Evolutionary conservation across 2,329 filamentous ascomycete species (phyloP), one percentile per base, ranked within the genome.

Genomic region (Cladophialophora chaetospira): DNA sequence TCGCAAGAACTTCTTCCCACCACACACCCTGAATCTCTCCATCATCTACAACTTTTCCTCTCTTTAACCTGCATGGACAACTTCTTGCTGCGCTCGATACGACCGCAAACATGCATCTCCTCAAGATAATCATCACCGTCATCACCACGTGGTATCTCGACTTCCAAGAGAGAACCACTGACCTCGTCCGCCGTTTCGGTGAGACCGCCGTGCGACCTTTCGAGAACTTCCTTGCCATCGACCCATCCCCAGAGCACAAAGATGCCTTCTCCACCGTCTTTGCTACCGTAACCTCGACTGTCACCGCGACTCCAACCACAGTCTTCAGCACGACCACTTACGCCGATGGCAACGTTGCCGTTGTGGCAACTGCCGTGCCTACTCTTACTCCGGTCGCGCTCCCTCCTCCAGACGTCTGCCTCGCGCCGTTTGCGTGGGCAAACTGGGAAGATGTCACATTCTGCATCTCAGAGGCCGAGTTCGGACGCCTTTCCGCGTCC

Each of bases 191-290:
- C 33, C 23, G 21, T n/a, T 49, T 49, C 46, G 4, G 23, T 5
- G n/a, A 49, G 17, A 33, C 21, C 13, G 10, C 33, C 36, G 10
- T 40, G 3, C 36, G 23, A 15, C 46, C 46, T 26, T 49, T 49
- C 19, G 10, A 36, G 10, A 38, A 23, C n/a, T 23, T 49, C 46
- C 46, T 49, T 29, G 46, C 46, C 46, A 49, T 49, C 19, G 46
- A 28, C 19, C 17, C 46, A 17, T 9, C 46, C 11, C n/a, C n/a
- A n/a, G n/a, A n/a, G n/a, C n/a, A n/a, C n/a, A n/a, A n/a, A n/a
- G n/a, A n/a, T n/a, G n/a, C 40, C 40, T 23, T 10, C 40, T 26
- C 8, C 42, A 23, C 40, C 21, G 26, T 47, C 31, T 15, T 25
- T n/a, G 15, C 46, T n/a, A 38, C 46, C n/a, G 29, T 49, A 19